Percentiles rank a stretch among this genome's conserved stretches.
These are phyloP conservation scores for Gnomoniopsis smithogilvyi DNA, from an alignment of 2,329 filamentous ascomycete species.

Conservation along the genomic window DNA sequence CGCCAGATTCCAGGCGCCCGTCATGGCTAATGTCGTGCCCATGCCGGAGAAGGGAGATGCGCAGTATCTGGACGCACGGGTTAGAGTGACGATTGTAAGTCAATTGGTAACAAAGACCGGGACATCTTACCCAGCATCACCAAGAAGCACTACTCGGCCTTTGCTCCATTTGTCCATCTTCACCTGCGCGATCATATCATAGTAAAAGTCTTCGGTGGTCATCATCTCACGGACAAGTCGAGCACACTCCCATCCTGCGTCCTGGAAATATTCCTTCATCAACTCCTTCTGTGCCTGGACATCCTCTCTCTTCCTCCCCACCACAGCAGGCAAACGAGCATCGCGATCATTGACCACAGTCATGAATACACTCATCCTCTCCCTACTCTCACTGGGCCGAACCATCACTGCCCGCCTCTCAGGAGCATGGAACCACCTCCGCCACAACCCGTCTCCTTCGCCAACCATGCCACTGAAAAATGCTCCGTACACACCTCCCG, in stretches of 20 bases:
- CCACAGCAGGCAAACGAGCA: constrained; percentile 20
- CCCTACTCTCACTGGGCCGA: constrained; percentile 30
- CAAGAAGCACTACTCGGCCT: constrained; percentile 38
- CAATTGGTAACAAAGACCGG: neutral
- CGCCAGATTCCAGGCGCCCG: constrained; percentile 48
- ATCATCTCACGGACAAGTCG: constrained; percentile 35
- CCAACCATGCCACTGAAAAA: constrained; percentile 37
- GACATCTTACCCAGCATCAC: constrained; percentile 44
- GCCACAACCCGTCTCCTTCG: constrained; percentile 28
- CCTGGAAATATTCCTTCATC: constrained; percentile 36
- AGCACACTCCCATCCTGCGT: constrained; percentile 42
- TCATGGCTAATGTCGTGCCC: constrained; percentile 43
- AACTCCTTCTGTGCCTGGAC: constrained; percentile 34
- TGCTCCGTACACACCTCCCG: constrained; percentile 28
- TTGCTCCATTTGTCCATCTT: constrained; percentile 32
- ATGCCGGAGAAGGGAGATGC: constrained; percentile 45
- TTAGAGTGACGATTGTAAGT: neutral
- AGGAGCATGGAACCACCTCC: constrained; percentile 32
- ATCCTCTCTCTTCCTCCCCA: constrained; percentile 23
- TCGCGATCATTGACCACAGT: constrained; percentile 21
- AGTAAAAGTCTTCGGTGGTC: constrained; percentile 28
- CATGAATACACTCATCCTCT: constrained; percentile 12
- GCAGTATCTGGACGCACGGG: constrained; percentile 28
- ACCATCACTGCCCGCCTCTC: constrained; percentile 35
- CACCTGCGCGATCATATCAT: constrained; percentile 39